Evolutionary conservation across 2,329 filamentous ascomycete species (phyloP), one percentile per base, ranked within the genome.

Genomic region (Neospermospora avenae): DNA sequence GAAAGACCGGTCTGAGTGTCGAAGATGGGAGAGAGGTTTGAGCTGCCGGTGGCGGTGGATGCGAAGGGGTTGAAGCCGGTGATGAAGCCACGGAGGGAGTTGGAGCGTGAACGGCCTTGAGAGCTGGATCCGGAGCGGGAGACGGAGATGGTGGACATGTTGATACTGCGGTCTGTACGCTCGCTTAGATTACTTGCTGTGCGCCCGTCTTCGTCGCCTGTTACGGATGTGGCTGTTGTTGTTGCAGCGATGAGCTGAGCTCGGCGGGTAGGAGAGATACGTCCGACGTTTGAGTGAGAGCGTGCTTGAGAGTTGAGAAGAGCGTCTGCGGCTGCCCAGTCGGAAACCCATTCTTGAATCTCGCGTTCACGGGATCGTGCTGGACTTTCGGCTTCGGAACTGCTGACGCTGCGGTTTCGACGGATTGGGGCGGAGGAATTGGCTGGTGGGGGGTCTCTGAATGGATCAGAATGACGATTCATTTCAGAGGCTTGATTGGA

Each of bases 131-230:
- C 69, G 3, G 69, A 71, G 6, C 70, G 62, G 13, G 69, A 69
- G 6, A 71, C 46, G 16, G 58, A 63, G 28, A 61, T 37, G 4
- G 55, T 57, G 8, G 70, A 70, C 8, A 66, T 54, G 24, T 64
- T 66, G 18, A 67, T 55, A 57, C 70, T 73, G 5, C 63, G 64
- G 44, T 73, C 72, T 48, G 70, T 73, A 5, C 63, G 65, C 52
- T 74, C 72, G 58, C 71, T 73, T 7, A 74, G 64, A 58, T 73
- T 74, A 42, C 71, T 73, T 35, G 62, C 65, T 34, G 72, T 74
- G 1, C 72, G 66, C 24, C 64, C 64, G 24, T 72, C 70, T 48
- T 72, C 70, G 46, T 72, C 70, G 1, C 66, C 69, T 2, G 67
- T 63, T 0, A 69, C 60, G 37, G 69, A 72, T 34, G 56, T 63